Conservation (phyloP, 2,329 filamentous ascomycete species). For the Dactylellina leptospora region DNA sequence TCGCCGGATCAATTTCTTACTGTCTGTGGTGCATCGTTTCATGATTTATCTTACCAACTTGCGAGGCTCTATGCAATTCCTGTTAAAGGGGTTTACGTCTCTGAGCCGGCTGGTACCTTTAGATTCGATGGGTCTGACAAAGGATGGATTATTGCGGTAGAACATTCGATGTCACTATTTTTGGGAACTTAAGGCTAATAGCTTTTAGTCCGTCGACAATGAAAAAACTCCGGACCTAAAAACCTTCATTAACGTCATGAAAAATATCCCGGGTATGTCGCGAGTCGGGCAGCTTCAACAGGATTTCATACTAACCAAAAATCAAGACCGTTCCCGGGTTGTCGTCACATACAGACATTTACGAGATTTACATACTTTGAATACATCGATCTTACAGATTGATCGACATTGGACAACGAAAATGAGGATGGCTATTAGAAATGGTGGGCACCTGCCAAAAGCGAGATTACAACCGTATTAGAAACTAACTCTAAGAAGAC, state of each 20-base stretch:
- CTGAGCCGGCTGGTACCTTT: slow-evolving; percentile 93
- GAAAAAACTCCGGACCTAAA: slow-evolving; percentile 87
- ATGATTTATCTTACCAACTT: slow-evolving; percentile 96
- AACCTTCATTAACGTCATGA: slow-evolving; percentile 90
- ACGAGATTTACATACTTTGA: slow-evolving; percentile 89
- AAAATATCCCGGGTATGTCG: slow-evolving; percentile 76
- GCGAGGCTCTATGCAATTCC: slow-evolving; percentile 94
- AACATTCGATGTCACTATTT: no score
- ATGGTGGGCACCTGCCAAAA: slow-evolving; percentile 63
- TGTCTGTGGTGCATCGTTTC: slow-evolving; percentile 92
- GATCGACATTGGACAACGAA: slow-evolving; percentile 96
- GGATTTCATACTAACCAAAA: slow-evolving; percentile 14
- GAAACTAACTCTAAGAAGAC: slow-evolving; percentile 63
- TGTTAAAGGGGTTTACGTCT: slow-evolving; percentile 91
- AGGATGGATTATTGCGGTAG: slow-evolving; percentile 80
- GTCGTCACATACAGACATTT: slow-evolving; percentile 97
- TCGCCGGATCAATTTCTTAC: slow-evolving; percentile 95
- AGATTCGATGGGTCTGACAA: slow-evolving; percentile 84
- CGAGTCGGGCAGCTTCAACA: background rate
- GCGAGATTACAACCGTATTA: background rate
- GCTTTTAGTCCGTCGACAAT: slow-evolving; percentile 78
- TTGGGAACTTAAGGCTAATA: slow-evolving; percentile 25
- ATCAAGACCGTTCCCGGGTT: slow-evolving; percentile 74
- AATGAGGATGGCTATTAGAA: slow-evolving; percentile 90
- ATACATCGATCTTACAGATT: slow-evolving; percentile 89